These are phyloP conservation scores for Capronia epimyces DNA, from an alignment of 2,329 filamentous ascomycete species.

Conservation along the genomic window DNA sequence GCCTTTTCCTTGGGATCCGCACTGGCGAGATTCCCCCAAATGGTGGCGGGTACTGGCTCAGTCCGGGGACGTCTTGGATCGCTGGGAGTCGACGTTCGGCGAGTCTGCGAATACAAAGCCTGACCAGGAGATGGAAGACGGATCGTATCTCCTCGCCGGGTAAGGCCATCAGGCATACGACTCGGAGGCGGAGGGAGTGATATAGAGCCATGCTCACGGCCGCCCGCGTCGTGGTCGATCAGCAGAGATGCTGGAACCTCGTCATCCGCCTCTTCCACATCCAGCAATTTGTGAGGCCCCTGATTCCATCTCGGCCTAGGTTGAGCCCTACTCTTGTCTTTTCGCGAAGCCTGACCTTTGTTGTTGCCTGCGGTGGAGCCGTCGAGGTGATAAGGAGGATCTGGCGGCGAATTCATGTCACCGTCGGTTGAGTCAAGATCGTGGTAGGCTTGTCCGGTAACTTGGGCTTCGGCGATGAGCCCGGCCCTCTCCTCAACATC, in stretches of 20 bases:
- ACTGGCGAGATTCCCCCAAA: slow-evolving; percentile 35
- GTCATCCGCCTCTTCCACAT: slow-evolving; percentile 52
- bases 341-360: slow-evolving; percentile 2
- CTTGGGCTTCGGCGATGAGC: slow-evolving; percentile 33
- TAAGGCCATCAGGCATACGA: slow-evolving; percentile 13
- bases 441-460: slow-evolving; percentile 16
- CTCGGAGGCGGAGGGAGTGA: slow-evolving; percentile 24
- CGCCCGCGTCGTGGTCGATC: slow-evolving; percentile 45
- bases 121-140: slow-evolving; percentile 3
- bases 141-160: background rate
- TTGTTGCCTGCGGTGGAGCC: background rate
- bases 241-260: slow-evolving; percentile 61
- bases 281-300: slow-evolving; percentile 27
- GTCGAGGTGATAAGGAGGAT: slow-evolving; percentile 1
- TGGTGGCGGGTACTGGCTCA: slow-evolving; percentile 23
- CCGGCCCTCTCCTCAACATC: slow-evolving; percentile 45
- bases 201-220: slow-evolving; percentile 16
- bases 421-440: slow-evolving; percentile 8
- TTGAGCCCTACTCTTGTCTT: slow-evolving; percentile 17
- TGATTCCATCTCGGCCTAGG: slow-evolving; percentile 13
- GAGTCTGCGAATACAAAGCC: background rate
- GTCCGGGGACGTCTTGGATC: slow-evolving; percentile 24
- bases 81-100: slow-evolving; percentile 19
- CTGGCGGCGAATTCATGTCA: background rate
- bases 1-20: slow-evolving; percentile 67